phyloP scores from a whole-genome alignment of 169 alveolate genomes.

The Eimeria zaria region DNA sequence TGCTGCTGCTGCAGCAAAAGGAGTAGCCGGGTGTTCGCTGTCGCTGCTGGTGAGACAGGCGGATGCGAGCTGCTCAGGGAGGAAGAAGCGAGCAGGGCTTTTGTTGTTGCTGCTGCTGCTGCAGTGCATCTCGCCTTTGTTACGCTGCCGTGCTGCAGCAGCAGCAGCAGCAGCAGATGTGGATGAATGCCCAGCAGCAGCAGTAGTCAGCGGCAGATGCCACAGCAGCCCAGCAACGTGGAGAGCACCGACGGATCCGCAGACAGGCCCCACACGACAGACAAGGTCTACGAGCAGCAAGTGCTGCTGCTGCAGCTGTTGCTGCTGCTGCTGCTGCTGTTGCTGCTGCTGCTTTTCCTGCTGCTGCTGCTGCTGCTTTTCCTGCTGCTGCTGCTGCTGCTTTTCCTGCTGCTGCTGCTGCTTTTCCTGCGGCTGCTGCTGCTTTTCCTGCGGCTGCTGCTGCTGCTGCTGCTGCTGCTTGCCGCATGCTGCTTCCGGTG shows the following conservation, averaged over 20 bases:
- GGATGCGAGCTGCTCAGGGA: constrained; percentile 42
- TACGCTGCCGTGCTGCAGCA: constrained; percentile 18
- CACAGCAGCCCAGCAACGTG: constrained; percentile 68
- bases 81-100: constrained; percentile 13
- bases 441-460: constrained; percentile 11
- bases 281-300: constrained; percentile 60
- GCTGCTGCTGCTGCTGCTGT: not conserved
- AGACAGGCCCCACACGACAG: constrained; percentile 66
- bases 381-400: constrained; percentile 2
- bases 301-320: constrained; percentile 34
- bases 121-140: not conserved
- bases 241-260: constrained; percentile 57
- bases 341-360: constrained; percentile 4
- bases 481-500: not conserved
- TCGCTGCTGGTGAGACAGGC: constrained; percentile 62
- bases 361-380: constrained; percentile 40
- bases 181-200: constrained; percentile 40
- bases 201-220: constrained; percentile 57
- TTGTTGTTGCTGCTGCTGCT: constrained; percentile 43
- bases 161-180: constrained; percentile 36
- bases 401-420: not conserved
- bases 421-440: not conserved
- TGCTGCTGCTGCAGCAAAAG: constrained; percentile 9
- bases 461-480: constrained; percentile 28
- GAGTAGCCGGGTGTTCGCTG: constrained; percentile 16